phyloP scores from a whole-genome alignment of 1,284 basidiomycete genomes.

The Gymnopus androsaceus region DNA sequence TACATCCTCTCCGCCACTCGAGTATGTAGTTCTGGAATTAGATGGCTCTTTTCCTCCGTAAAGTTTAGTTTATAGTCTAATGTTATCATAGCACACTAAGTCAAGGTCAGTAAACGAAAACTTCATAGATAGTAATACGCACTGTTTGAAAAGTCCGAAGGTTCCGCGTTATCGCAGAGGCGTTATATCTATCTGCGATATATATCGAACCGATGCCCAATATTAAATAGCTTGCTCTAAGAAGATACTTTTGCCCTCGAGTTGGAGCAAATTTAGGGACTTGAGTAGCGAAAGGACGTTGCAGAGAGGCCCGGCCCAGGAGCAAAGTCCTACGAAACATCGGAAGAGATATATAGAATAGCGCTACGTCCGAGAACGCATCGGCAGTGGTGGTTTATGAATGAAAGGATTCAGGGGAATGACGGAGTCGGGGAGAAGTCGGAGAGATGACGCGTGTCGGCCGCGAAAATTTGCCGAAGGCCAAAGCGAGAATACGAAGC shows the following conservation, averaged over 20 bases:
- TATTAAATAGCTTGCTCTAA: constrained; percentile 38
- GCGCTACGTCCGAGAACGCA: neutral
- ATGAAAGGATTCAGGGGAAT: neutral
- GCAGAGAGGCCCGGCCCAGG: neutral
- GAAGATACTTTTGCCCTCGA: constrained; percentile 23
- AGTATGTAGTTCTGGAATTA: constrained; percentile 78
- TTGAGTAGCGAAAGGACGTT: neutral
- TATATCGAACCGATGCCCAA: constrained; percentile 49
- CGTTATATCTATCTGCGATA: constrained; percentile 63
- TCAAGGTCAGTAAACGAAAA: neutral
- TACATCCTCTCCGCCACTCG: constrained; percentile 80
- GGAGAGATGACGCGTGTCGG: too few species aligned
- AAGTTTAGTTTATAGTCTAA: constrained; percentile 88
- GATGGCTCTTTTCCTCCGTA: constrained; percentile 58
- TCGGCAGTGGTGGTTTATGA: neutral
- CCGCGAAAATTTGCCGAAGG: too few species aligned
- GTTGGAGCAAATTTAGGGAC: constrained; percentile 4
- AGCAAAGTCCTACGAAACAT: constrained; percentile 5
- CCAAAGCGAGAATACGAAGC: too few species aligned
- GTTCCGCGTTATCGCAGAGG: constrained; percentile 66
- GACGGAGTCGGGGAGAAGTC: neutral
- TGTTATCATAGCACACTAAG: constrained; percentile 65
- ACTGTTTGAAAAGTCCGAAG: constrained; percentile 69
- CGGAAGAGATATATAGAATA: neutral
- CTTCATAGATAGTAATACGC: constrained; percentile 24